Percentiles rank a stretch among this genome's conserved stretches.
Conservation (phyloP, 805 yeast species). For the Yarrowia porcina region DNA sequence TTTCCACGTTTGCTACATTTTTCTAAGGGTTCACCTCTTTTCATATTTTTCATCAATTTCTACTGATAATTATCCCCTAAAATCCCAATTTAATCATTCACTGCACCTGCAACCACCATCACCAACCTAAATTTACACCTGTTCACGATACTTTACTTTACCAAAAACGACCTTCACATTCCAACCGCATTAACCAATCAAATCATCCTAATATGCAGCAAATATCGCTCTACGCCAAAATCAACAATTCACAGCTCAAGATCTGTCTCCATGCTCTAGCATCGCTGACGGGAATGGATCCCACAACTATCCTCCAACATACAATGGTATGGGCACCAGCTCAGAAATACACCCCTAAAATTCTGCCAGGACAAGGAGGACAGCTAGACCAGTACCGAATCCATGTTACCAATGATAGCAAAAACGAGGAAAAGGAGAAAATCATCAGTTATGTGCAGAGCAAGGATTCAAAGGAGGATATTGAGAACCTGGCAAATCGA, state of each 20-base stretch:
- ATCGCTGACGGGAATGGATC: conserved; percentile 41
- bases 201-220: conserved; percentile 41
- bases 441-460: conserved; percentile 13
- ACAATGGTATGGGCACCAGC: conserved; percentile 39
- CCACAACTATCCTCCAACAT: conserved; percentile 33
- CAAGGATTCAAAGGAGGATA: not conserved
- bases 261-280: conserved; percentile 38
- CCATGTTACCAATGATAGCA: conserved; percentile 26
- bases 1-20: no score
- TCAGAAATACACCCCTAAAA: conserved; percentile 33
- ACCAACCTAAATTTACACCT: not conserved
- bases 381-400: conserved; percentile 40
- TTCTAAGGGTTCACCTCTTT: no score
- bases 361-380: conserved; percentile 38
- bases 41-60: no score
- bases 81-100: not conserved
- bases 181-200: not conserved
- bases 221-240: conserved; percentile 38
- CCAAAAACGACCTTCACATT: not conserved
- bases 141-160: no score
- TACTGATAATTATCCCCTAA: no score
- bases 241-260: conserved; percentile 36
- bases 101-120: not conserved
- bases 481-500: conserved; percentile 14
- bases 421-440: not conserved